Base-by-base conservation (phyloP, 2,329 filamentous ascomycete genomes). In the Pseudogymnoascus sp. region DNA sequence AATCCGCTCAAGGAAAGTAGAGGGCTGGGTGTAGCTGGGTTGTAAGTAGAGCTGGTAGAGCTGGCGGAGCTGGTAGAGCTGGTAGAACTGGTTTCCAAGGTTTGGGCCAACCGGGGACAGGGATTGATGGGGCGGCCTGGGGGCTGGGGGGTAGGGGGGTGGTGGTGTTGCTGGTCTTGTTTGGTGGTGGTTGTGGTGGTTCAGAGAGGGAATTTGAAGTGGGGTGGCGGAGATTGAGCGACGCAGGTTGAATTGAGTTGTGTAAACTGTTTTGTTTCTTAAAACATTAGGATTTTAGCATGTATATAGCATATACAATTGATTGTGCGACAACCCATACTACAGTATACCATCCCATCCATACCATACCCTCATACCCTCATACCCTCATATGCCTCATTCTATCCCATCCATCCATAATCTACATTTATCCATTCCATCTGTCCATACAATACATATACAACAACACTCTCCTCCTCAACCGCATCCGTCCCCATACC, bases 101-200 rank as follows among this genome's bases (percentile, higher is more conserved):
- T 42, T 42, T 42, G 38, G 38, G 16, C 38, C 37, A 38, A 61
- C 21, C 24, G 26, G 33, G 33, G 37, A 37, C 31, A 40, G 59
- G 31, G 68, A 59, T 11, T 6, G 4, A 66, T 68, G 53, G 69
- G 71, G 66, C 68, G 65, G n/a, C 65, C 67, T 11, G 68, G 69
- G 2, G 37, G 70, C 11, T 70, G 70, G 68, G 65, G 64, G 4
- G 68, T 69, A 61, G 68, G 66, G 10, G 70, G 65, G 0, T 35
- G 62, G 29, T 42, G 67, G 42, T 62, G 67, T 68, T 63, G 61
- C 67, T 47, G 63, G 61, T 19, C n/a, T n/a, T 2, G 31, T 69
- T 47, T 72, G 67, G 70, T 38, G 14, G 59, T 59, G 26, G 26
- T 24, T 7, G 53, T 59, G 26, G 14, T 11, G 19, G 21, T 59